Conservation (phyloP, 176 grass and related monocot species). For the Eragrostis nindensis region DNA sequence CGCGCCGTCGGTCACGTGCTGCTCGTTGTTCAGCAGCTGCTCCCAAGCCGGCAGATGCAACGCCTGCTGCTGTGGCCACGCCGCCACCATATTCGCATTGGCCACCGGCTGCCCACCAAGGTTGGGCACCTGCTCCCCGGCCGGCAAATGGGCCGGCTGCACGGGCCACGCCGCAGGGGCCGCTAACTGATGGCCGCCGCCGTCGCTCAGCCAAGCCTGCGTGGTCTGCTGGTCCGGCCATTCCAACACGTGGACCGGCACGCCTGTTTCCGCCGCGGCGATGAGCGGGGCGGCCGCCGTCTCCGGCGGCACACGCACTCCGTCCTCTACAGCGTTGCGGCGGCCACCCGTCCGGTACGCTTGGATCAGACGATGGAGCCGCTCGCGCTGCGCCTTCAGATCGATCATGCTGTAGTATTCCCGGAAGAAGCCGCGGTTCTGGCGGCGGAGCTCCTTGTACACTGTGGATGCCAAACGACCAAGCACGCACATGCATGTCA, state of each 20-base stretch:
- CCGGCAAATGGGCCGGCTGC: neutral
- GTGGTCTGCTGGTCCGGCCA: neutral
- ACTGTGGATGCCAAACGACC: neutral
- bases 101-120: neutral
- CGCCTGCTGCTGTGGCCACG: neutral
- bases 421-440: neutral
- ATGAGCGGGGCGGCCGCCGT: neutral
- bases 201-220: neutral
- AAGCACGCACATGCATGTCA: too few species aligned
- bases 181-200: neutral
- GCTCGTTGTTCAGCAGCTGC: neutral
- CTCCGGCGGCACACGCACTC: neutral
- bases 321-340: neutral
- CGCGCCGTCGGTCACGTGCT: too few species aligned
- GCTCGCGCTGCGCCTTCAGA: neutral
- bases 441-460: slow-evolving; percentile 8
- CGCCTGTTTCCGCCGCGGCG: neutral
- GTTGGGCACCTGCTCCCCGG: neutral
- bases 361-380: neutral
- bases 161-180: neutral
- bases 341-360: neutral
- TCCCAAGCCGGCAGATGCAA: neutral
- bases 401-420: neutral
- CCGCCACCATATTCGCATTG: neutral
- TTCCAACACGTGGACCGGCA: neutral